These are phyloP conservation scores for Phtheirospermum japonicum DNA, from an alignment of 257 asterid species.

Conservation along the genomic window DNA sequence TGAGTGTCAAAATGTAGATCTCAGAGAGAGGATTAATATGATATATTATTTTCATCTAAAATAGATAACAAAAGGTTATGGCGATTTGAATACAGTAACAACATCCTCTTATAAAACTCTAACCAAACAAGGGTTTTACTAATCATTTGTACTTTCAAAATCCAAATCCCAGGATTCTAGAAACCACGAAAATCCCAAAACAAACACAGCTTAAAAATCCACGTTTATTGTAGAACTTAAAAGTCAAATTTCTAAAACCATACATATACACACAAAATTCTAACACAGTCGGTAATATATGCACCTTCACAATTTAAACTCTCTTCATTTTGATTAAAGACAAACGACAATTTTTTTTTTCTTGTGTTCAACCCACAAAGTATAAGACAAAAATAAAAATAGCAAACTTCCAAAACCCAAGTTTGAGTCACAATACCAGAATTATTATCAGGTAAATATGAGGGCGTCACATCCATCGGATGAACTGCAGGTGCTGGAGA, in stretches of 20 bases:
- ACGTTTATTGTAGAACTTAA: too few relatives aligned
- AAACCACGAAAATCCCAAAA: too few relatives aligned
- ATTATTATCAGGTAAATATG: conserved; percentile 40
- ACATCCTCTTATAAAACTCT: too few relatives aligned
- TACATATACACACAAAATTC: not conserved
- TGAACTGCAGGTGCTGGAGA: conserved; percentile 28
- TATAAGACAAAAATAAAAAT: conserved; percentile 32
- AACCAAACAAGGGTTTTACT: not conserved
- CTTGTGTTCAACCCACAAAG: conserved; percentile 11
- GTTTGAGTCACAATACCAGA: conserved; percentile 50
- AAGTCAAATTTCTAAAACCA: too few relatives aligned
- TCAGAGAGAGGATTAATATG: too few relatives aligned
- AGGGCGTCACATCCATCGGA: conserved; percentile 32
- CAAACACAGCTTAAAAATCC: too few relatives aligned
- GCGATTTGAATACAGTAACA: too few relatives aligned
- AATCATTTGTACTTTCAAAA: too few relatives aligned
- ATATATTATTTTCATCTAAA: too few relatives aligned
- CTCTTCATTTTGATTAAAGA: conserved; percentile 20
- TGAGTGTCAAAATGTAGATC: too few relatives aligned
- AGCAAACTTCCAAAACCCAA: conserved; percentile 16
- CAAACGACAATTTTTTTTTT: conserved; percentile 38
- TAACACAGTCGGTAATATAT: not conserved
- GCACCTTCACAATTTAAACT: not conserved
- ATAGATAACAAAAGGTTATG: too few relatives aligned
- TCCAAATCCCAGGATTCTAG: too few relatives aligned